These are phyloP conservation scores for Plantago coronopus DNA, from an alignment of 305 asterid genomes.

Conservation along the genomic window DNA sequence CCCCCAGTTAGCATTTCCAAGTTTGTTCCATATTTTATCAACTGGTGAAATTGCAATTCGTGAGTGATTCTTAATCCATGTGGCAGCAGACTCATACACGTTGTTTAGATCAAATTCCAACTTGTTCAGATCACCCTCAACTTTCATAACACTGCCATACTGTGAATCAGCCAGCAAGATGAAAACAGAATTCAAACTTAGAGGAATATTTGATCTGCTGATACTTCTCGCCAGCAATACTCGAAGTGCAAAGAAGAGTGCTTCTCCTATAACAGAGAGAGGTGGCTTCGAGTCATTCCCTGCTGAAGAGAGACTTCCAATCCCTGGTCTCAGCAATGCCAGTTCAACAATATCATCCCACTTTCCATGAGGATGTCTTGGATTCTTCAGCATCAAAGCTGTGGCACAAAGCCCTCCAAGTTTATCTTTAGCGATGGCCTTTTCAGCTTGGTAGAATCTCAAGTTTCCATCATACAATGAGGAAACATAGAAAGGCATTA, in stretches of 20 bases:
- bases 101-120: conserved; percentile 61
- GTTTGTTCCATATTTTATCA: conserved; percentile 93
- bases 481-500: conserved; percentile 73
- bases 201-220: conserved; percentile 72
- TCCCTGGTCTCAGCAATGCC: conserved; percentile 72
- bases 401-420: conserved; percentile 80
- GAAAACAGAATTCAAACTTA: conserved; percentile 61
- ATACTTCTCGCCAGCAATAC: conserved; percentile 78
- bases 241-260: conserved; percentile 76
- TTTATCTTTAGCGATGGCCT: conserved; percentile 81
- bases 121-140: conserved; percentile 82
- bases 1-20: conserved; percentile 96
- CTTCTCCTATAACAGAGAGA: conserved; percentile 57
- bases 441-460: conserved; percentile 77
- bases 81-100: conserved; percentile 73
- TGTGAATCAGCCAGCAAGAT: conserved; percentile 78
- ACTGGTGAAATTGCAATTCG: conserved; percentile 67
- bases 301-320: conserved; percentile 41
- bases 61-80: conserved; percentile 71
- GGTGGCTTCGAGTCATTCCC: conserved; percentile 47
- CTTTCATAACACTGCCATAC: conserved; percentile 75
- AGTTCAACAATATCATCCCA: conserved; percentile 92
- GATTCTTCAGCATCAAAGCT: conserved; percentile 86
- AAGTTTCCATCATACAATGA: conserved; percentile 60
- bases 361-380: conserved; percentile 90